A percentile compares a stretch with the other conserved stretches of the same genome.
phyloP scores from a whole-genome alignment of 2,329 filamentous ascomycete species.

The Exserohilum turcica region DNA sequence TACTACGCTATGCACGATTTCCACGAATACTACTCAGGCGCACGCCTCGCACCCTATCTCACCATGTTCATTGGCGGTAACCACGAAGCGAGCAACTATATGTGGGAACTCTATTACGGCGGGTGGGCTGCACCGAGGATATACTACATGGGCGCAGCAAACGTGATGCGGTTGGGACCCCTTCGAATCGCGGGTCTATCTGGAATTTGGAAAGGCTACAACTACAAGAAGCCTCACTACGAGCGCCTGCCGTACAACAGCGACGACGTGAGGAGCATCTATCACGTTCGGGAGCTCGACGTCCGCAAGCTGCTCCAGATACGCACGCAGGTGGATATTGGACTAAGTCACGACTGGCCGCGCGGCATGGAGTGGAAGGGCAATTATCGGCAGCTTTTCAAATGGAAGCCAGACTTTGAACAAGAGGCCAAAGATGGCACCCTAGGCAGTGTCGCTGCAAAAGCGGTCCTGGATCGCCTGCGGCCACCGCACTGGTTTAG shows the following conservation, averaged over 20 bases:
- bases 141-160: constrained; percentile 94
- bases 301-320: constrained; percentile 86
- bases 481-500: constrained; percentile 86
- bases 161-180: constrained; percentile 81
- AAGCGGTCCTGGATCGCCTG: constrained; percentile 78
- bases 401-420: constrained; percentile 74
- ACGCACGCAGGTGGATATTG: constrained; percentile 86
- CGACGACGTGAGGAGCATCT: constrained; percentile 79
- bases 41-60: constrained; percentile 77
- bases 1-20: constrained; percentile 91
- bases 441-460: constrained; percentile 80
- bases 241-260: constrained; percentile 84
- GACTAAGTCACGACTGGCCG: constrained; percentile 96
- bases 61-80: constrained; percentile 95
- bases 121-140: constrained; percentile 98
- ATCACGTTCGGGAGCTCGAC: constrained; percentile 88
- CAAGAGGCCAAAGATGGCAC: constrained; percentile 75
- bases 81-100: constrained; percentile 88
- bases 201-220: constrained; percentile 91
- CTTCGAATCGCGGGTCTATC: constrained; percentile 87
- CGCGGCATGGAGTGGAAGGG: constrained; percentile 80
- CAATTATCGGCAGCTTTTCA: constrained; percentile 70
- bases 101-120: constrained; percentile 93
- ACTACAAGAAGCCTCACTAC: constrained; percentile 82
- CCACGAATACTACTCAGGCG: constrained; percentile 88